Evolutionary conservation across 306 rosid species (phyloP).

Genomic region (Cicer arietinum): DNA sequence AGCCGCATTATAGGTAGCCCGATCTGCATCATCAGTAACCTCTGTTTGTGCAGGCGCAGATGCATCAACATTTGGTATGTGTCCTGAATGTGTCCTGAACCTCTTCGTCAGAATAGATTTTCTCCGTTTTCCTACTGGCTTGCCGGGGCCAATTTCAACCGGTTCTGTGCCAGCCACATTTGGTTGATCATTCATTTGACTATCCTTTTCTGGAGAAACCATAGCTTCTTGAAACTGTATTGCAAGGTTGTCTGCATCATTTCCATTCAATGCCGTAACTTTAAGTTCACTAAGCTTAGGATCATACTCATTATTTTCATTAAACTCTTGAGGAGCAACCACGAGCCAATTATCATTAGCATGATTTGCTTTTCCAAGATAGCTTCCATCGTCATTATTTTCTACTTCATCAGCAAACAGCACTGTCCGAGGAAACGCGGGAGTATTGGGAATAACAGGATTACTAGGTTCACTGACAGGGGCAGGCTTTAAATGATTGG

Average conservation of each 20-base stretch:
- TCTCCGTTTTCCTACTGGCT: constrained; percentile 70
- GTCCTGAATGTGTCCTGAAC: constrained; percentile 64
- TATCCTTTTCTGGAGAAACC: constrained; percentile 37
- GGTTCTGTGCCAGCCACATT: constrained; percentile 50
- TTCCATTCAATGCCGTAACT: constrained; percentile 52
- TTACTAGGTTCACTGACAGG: constrained; percentile 44
- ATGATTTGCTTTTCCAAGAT: constrained; percentile 38
- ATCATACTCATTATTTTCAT: constrained; percentile 56
- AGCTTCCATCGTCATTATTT: constrained; percentile 41
- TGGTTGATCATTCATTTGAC: constrained; percentile 47
- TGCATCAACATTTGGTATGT: constrained; percentile 46
- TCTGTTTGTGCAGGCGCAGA: constrained; percentile 42
- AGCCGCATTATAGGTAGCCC: constrained; percentile 48
- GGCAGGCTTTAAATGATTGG: constrained; percentile 53
- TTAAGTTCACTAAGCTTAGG: constrained; percentile 86
- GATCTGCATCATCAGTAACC: constrained; percentile 49
- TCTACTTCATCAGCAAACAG: constrained; percentile 52
- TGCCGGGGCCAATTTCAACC: constrained; percentile 54
- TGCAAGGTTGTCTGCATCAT: constrained; percentile 52
- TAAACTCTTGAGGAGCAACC: constrained; percentile 37
- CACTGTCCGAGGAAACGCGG: constrained; percentile 55
- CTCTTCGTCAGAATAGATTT: constrained; percentile 89
- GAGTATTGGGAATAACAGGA: constrained; percentile 38
- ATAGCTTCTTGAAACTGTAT: constrained; percentile 56
- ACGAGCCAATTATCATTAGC: constrained; percentile 45